Conservation (phyloP, 805 yeast species). For the Lipomyces starkeyi region DNA sequence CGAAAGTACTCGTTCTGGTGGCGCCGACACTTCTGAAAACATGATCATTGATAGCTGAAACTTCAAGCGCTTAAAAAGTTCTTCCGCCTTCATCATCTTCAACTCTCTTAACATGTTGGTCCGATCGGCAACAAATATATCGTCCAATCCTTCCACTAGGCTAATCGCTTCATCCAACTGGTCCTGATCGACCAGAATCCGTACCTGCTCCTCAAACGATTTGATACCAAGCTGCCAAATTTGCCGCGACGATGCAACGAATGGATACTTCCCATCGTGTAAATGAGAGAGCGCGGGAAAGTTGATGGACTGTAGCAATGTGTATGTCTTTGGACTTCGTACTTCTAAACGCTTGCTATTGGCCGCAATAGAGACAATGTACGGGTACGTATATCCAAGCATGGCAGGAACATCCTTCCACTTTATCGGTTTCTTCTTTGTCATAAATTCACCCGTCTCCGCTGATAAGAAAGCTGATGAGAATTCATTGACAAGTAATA, state of each 20-base stretch:
- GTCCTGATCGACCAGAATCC: slow-evolving; percentile 43
- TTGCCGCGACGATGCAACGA: slow-evolving; percentile 44
- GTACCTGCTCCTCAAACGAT: slow-evolving; percentile 48
- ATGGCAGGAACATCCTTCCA: slow-evolving; percentile 41
- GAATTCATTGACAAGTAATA: slow-evolving; percentile 31
- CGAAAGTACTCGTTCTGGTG: slow-evolving; percentile 59
- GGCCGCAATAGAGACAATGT: slow-evolving; percentile 45
- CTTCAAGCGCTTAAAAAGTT: slow-evolving; percentile 44
- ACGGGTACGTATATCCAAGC: slow-evolving; percentile 51
- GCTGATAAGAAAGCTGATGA: slow-evolving; percentile 29
- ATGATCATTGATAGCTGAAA: slow-evolving; percentile 51
- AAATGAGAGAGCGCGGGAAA: slow-evolving; percentile 39
- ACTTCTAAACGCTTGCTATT: slow-evolving; percentile 46
- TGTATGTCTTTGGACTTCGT: slow-evolving; percentile 49
- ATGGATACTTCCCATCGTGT: slow-evolving; percentile 43
- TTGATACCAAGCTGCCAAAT: slow-evolving; percentile 44
- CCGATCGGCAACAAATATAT: slow-evolving; percentile 43
- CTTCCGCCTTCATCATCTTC: slow-evolving; percentile 51
- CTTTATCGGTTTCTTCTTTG: slow-evolving; percentile 24
- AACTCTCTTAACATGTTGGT: slow-evolving; percentile 52
- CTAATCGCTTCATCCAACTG: slow-evolving; percentile 54
- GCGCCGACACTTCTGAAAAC: slow-evolving; percentile 62
- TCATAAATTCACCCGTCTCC: slow-evolving; percentile 18
- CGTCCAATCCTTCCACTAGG: slow-evolving; percentile 48
- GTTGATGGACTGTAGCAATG: slow-evolving; percentile 47